Base-by-base conservation (phyloP, 1,284 basidiomycete genomes). In the Schizophyllum amplum region DNA sequence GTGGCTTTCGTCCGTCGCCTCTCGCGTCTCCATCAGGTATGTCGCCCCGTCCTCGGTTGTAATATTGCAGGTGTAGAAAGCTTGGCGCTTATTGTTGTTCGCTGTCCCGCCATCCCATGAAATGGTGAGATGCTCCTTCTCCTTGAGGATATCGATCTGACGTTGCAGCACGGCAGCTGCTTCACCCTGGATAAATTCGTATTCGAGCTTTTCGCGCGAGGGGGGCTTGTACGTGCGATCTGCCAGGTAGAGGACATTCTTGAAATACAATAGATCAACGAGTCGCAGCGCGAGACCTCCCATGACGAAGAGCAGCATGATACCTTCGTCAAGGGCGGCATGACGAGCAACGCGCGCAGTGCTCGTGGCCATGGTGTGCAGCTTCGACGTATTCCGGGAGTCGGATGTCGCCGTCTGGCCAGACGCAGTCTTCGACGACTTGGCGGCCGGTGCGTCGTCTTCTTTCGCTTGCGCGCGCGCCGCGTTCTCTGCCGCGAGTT, bases 61-160 rank as follows among this genome's bases (percentile, higher is more conserved):
- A 1, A 65, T 63, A 59, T 68, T 65, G 20, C 67, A 54, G 0
- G 65, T 68, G 23, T 65, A 69, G 26, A 68, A 59, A 2, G 64
- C 55, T 47, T 56, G 24, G 15, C 60, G 51, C 0, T 55, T 52
- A 17, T 9, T 5, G 47, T 7, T 17, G 42, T 53, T 9, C n/a
- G 22, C n/a, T 4, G 56, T 27, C 1, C 64, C 65, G 1, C 64
- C 66, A 53, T 67, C 65, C 47, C 60, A 66, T 0, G 64, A 62
- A 13, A 63, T 42, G 17, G 60, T 63, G 17, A 67, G 49, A 1
- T 58, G 33, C 1, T 25, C 11, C 47, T 63, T 22, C 0, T 53
- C 59, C 24, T 54, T 48, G 4, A 67, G 59, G 20, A 58, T n/a
- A 0, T 47, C 52, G 24, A 65, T 46, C 25, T 63, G 59, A 9